Conservation (phyloP, 2,329 filamentous ascomycete genomes). For the Pezicula carpinea region DNA sequence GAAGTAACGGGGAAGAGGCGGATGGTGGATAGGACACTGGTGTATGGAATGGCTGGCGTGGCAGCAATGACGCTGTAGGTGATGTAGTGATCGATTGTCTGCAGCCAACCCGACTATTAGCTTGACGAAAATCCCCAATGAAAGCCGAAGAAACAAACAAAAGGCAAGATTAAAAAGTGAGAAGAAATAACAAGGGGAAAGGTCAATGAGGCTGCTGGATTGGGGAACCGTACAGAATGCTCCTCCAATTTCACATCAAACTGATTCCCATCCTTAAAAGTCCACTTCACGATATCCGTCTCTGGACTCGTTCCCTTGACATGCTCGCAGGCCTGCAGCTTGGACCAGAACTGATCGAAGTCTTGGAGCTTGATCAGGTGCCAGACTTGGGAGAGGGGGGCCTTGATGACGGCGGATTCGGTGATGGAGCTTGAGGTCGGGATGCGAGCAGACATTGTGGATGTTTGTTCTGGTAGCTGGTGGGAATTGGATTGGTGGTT, state of each 20-base stretch:
- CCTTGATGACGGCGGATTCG: conserved; percentile 65
- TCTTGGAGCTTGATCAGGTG: conserved; percentile 70
- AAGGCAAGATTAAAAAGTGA: too few species aligned
- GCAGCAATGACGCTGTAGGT: conserved; percentile 68
- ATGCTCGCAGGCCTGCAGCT: conserved; percentile 55
- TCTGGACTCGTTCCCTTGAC: conserved; percentile 60
- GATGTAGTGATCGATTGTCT: conserved; percentile 71
- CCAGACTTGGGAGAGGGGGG: conserved; percentile 63
- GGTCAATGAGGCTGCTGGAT: neutral
- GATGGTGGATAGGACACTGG: conserved; percentile 62
- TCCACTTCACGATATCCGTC: conserved; percentile 65
- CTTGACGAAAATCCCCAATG: neutral
- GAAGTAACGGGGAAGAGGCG: conserved; percentile 62
- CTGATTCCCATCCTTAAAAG: conserved; percentile 64
- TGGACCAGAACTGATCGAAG: conserved; percentile 63
- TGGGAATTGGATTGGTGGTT: too few species aligned
- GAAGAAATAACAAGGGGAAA: too few species aligned
- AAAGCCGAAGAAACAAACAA: too few species aligned
- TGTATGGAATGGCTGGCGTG: conserved; percentile 61
- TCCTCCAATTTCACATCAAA: conserved; percentile 73
- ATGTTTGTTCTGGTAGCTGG: neutral
- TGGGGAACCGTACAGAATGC: conserved; percentile 54
- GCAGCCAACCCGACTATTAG: conserved; percentile 3
- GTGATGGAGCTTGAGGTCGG: conserved; percentile 63
- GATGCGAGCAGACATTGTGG: conserved; percentile 33